phyloP scores from a whole-genome alignment of 805 yeast genomes.

The Grigorovia humatica region DNA sequence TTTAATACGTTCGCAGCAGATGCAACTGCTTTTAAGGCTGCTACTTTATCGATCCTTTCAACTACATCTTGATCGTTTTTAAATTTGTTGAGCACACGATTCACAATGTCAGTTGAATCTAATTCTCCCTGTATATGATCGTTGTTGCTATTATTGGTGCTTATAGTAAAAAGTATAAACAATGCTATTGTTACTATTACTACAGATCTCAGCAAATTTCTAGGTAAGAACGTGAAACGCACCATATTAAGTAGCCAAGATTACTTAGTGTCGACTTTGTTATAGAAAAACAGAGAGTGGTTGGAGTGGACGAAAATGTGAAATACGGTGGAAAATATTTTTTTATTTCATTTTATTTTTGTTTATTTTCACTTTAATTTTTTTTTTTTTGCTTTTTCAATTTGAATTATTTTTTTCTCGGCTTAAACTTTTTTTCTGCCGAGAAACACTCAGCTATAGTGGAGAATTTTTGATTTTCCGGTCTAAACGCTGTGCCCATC shows the following conservation, averaged over 20 bases:
- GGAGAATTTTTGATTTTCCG: too few relatives aligned
- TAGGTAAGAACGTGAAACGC: neutral
- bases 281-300: too few relatives aligned
- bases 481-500: too few relatives aligned
- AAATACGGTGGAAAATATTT: too few relatives aligned
- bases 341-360: too few relatives aligned
- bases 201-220: neutral
- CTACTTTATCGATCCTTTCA: constrained; percentile 4
- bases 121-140: neutral
- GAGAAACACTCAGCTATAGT: neutral
- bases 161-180: neutral
- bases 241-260: neutral
- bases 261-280: too few relatives aligned
- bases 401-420: neutral
- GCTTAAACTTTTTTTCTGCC: neutral
- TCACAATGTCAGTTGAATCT: constrained; percentile 5
- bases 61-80: neutral
- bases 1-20: neutral
- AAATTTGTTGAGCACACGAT: neutral
- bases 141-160: neutral
- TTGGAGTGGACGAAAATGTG: neutral
- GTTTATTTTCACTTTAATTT: too few relatives aligned
- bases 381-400: neutral
- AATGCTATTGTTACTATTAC: neutral
- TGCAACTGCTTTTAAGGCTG: neutral